A percentile compares a stretch with the other conserved stretches of the same genome.
These are phyloP conservation scores for Gremmenia infestans DNA, from an alignment of 2,329 filamentous ascomycete species.

Conservation along the genomic window DNA sequence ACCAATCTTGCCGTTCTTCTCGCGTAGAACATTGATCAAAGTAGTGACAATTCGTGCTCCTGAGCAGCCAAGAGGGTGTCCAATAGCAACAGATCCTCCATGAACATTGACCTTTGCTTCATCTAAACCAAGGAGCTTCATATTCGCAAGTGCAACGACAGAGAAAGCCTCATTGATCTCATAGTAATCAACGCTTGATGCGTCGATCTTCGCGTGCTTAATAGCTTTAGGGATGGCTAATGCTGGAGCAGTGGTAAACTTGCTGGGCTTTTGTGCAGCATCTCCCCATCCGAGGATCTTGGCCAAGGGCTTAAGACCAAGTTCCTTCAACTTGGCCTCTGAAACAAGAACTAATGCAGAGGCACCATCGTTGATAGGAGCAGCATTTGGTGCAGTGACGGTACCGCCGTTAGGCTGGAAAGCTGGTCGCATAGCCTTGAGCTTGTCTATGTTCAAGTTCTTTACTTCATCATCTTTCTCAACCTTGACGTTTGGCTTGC, in stretches of 20 bases:
- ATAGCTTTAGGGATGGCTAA: conserved; percentile 96
- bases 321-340: conserved; percentile 88
- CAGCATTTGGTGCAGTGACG: conserved; percentile 93
- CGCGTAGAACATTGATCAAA: conserved; percentile 78
- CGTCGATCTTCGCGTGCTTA: conserved; percentile 81
- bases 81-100: conserved; percentile 91
- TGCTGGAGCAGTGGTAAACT: conserved; percentile 91
- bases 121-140: conserved; percentile 78
- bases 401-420: conserved; percentile 79
- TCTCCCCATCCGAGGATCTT: conserved; percentile 98
- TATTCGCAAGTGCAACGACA: conserved; percentile 91
- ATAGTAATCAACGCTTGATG: conserved; percentile 80
- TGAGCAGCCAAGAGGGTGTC: conserved; percentile 89
- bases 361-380: conserved; percentile 91
- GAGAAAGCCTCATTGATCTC: conserved; percentile 99
- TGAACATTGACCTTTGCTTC: conserved; percentile 91
- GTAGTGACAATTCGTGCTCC: conserved; percentile 93
- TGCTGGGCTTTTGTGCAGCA: conserved; percentile 82
- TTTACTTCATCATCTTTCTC: conserved; percentile 92
- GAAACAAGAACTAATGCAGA: conserved; percentile 90
- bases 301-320: conserved; percentile 84
- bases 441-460: conserved; percentile 83
- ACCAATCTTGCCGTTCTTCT: conserved; percentile 91
- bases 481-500: conserved; percentile 78
- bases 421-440: conserved; percentile 77